Evolutionary conservation across 768 basidiomycete species (phyloP).

Genomic region (Porphyrellus cyaneotinctus): DNA sequence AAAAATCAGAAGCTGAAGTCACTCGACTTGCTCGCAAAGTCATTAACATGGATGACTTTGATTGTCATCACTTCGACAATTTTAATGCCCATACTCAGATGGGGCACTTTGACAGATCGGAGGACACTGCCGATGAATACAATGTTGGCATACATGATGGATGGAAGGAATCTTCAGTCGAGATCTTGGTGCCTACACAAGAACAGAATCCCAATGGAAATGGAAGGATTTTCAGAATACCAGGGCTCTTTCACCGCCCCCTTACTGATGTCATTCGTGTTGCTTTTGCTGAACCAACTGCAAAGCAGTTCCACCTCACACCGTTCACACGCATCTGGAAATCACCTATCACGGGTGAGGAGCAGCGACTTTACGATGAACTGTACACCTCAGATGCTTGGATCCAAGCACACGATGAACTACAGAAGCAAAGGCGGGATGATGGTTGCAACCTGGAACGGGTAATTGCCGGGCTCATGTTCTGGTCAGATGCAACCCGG

Average conservation of each 20-base stretch:
- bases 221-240: slow-evolving; percentile 18
- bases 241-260: slow-evolving; percentile 26
- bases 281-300: slow-evolving; percentile 1
- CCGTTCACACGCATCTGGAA: slow-evolving; percentile 25
- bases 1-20: slow-evolving; percentile 7
- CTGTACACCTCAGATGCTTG: slow-evolving; percentile 25
- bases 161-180: slow-evolving; percentile 15
- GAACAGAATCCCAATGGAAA: slow-evolving; percentile 6
- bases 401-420: slow-evolving; percentile 17
- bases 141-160: no score
- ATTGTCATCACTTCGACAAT: no score
- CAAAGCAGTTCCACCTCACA: slow-evolving; percentile 22
- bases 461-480: no score
- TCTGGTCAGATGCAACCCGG: background rate
- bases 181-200: slow-evolving; percentile 31
- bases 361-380: slow-evolving; percentile 20
- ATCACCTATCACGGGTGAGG: background rate
- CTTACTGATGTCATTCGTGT: slow-evolving; percentile 15
- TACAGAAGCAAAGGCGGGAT: slow-evolving; percentile 15
- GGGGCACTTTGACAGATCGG: no score
- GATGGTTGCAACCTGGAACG: slow-evolving; percentile 14
- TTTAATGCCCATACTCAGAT: no score
- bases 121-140: no score
- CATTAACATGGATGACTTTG: background rate
- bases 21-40: slow-evolving; percentile 2